Conservation (phyloP, 2,329 filamentous ascomycete genomes). For the Neocucurbitaria cava region DNA sequence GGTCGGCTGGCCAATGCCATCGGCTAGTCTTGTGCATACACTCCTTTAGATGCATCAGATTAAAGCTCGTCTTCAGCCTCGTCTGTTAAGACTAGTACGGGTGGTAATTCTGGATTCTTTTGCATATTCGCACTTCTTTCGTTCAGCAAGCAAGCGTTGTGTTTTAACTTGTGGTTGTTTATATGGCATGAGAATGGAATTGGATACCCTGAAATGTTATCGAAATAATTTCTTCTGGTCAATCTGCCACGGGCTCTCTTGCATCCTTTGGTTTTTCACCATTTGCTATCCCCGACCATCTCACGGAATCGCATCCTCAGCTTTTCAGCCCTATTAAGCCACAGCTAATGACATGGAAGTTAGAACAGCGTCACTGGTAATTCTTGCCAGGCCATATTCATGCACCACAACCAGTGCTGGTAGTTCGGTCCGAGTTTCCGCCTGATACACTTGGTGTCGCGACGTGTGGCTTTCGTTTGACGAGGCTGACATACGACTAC, state of each 20-base stretch:
- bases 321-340: not conserved
- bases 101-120: not conserved
- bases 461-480: not conserved
- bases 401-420: not conserved
- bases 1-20: not conserved
- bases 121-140: constrained; percentile 1
- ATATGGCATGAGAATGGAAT: constrained; percentile 9
- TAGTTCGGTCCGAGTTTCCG: not conserved
- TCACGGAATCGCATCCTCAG: not conserved
- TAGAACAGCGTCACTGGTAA: not conserved
- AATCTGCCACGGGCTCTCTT: too few species aligned
- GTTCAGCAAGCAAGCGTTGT: constrained; percentile 11
- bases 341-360: not conserved
- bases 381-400: not conserved
- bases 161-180: constrained; percentile 1
- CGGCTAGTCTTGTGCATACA: not conserved
- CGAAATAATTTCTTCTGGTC: not conserved
- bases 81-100: not conserved
- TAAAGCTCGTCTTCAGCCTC: not conserved
- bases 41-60: not conserved
- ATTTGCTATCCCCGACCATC: not conserved
- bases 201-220: constrained; percentile 19
- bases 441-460: not conserved
- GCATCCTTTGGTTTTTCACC: too few species aligned
- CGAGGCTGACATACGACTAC: not conserved